Base-by-base conservation (phyloP, 2,329 filamentous ascomycete genomes). In the Trichophyton schoenleinii region DNA sequence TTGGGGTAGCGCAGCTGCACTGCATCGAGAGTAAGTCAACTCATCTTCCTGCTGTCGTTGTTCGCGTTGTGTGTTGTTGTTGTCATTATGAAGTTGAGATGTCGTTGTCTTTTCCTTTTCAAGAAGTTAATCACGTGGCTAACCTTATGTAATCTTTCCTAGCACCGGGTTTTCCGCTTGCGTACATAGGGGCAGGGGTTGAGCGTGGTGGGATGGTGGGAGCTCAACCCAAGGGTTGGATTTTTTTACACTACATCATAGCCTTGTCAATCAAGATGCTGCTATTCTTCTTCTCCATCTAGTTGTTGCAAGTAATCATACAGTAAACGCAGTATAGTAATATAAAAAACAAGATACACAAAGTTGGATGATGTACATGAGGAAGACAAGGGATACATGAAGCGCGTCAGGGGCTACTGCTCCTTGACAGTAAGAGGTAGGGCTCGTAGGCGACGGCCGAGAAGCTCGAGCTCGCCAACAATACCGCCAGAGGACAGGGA, bases 401-500 rank as follows among this genome's bases (percentile, higher is more conserved):
- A 42, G 15, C 5, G 34, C 34, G 3, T 36, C 9, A 38, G 34
- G 34, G 34, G 34, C 34, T 38, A 38, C 41, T 31, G 28, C 11
- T 28, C 22, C 22, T 31, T 20, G 13, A n/a, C 22, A 28, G 49
- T 13, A 28, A 48, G 11, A 11, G 62, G 62, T 18, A 64, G 31
- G 57, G 74, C 70, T 64, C 74, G 73, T 58, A 76, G 69, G 61
- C 74, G 74, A 63, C 82, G 76, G 62, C 77, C 79, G 44, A 83
- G 82, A 69, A 86, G 84, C 78, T 95, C 90, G 77, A 96, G 81
- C 80, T 96, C 89, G 6, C 90, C 91, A 53, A 96, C 80, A 59
- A 92, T 82, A 15, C 91, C 91, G 68, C 87, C 85, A 22, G 90
- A 90, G 57, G 86, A 84, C 67, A 96, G 71, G 57, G 85, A 85